A percentile compares a stretch with the other conserved stretches of the same genome.
These are phyloP conservation scores for Xerocomus brunneocitrinus DNA, from an alignment of 768 basidiomycete species.

Conservation along the genomic window DNA sequence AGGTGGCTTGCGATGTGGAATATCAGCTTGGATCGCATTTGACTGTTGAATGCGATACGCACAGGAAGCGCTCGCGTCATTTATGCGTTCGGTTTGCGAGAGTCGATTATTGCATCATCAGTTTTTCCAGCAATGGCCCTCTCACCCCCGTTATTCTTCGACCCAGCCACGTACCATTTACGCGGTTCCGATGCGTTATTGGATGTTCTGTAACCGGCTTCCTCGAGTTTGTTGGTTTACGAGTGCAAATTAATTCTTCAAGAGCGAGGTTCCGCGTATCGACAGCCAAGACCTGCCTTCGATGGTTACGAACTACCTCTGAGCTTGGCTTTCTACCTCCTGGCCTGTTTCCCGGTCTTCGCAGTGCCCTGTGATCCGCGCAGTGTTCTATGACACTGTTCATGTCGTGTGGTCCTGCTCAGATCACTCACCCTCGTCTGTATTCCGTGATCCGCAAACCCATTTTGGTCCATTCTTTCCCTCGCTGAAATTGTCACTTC, in stretches of 20 bases:
- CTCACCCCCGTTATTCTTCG: conserved; percentile 20
- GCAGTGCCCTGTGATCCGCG: conserved; percentile 3
- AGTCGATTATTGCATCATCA: conserved; percentile 10
- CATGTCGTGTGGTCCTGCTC: conserved; percentile 2
- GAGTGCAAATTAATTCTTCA: not conserved
- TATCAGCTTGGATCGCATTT: conserved; percentile 14
- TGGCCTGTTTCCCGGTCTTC: conserved; percentile 17
- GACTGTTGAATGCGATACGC: conserved; percentile 28
- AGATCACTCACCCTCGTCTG: conserved; percentile 13
- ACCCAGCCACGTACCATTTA: conserved; percentile 35
- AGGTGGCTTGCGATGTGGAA: conserved; percentile 28
- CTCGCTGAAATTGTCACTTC: conserved; percentile 39
- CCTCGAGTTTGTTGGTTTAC: conserved; percentile 6
- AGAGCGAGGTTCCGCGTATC: not conserved
- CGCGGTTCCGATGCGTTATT: conserved; percentile 28
- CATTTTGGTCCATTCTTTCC: conserved; percentile 13
- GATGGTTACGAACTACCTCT: conserved; percentile 11
- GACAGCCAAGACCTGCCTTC: conserved; percentile 33
- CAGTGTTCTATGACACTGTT: conserved; percentile 8
- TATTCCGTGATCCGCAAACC: conserved; percentile 9
- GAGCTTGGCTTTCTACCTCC: conserved; percentile 22
- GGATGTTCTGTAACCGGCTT: conserved; percentile 17
- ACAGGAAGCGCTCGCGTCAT: conserved; percentile 31
- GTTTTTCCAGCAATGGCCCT: conserved; percentile 19
- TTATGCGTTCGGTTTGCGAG: conserved; percentile 10